A percentile compares a stretch with the other conserved stretches of the same genome.
These are phyloP conservation scores for Kwoniella sp. DNA, from an alignment of 768 basidiomycete species.

Conservation along the genomic window DNA sequence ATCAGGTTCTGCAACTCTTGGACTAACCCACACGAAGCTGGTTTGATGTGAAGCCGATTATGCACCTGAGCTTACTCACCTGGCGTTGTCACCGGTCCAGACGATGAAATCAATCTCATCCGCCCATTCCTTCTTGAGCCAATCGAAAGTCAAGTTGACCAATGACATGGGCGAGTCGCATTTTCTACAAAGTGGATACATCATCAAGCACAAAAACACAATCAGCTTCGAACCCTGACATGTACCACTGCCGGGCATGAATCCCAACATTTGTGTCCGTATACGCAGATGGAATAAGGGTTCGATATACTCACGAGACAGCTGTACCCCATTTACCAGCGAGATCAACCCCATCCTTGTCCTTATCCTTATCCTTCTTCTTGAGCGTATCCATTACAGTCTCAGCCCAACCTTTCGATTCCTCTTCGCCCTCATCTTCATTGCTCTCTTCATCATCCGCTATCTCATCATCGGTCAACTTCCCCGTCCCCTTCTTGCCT, in stretches of 20 bases:
- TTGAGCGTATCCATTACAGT: slow-evolving; percentile 5
- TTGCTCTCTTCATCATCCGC: slow-evolving; percentile 19
- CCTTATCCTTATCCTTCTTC: slow-evolving; percentile 13
- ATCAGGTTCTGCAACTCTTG: background rate
- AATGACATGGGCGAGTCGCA: slow-evolving; percentile 77
- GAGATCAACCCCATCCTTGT: slow-evolving; percentile 27
- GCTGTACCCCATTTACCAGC: slow-evolving; percentile 53
- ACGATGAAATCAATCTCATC: slow-evolving; percentile 87
- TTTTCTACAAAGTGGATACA: slow-evolving; percentile 41
- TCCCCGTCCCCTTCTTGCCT: slow-evolving; percentile 2
- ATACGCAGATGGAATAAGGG: no score
- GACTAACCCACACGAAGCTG: no score
- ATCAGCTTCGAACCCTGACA: no score
- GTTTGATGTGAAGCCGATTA: no score
- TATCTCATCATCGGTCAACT: background rate
- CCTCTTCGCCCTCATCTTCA: slow-evolving; percentile 20
- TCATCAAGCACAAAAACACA: no score
- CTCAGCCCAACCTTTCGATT: background rate
- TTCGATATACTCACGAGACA: slow-evolving; percentile 50
- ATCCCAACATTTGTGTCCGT: no score
- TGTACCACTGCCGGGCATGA: no score
- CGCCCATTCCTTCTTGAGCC: slow-evolving; percentile 75
- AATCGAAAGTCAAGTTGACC: slow-evolving; percentile 80
- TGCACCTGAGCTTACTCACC: slow-evolving; percentile 31
- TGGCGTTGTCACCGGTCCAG: slow-evolving; percentile 61